Percentiles rank a stretch among this genome's conserved stretches.
These are phyloP conservation scores for Phialophora expanda DNA, from an alignment of 2,329 filamentous ascomycete species.

Conservation along the genomic window DNA sequence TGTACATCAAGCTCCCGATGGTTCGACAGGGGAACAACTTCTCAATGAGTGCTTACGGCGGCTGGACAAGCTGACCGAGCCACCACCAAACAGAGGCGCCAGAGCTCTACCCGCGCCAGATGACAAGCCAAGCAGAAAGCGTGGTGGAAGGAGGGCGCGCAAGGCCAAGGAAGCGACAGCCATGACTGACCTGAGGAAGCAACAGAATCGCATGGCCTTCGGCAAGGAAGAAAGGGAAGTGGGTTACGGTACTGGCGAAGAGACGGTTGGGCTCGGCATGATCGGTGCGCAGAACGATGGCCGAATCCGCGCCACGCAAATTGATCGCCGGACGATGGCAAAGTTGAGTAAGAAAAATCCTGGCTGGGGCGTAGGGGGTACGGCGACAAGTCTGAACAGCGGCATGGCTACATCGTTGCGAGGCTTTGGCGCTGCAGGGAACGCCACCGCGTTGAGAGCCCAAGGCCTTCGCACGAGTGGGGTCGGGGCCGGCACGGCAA, in stretches of 20 bases:
- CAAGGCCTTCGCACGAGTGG: constrained; percentile 81
- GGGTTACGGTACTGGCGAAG: constrained; percentile 84
- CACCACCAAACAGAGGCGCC: constrained; percentile 84
- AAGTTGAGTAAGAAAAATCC: constrained; percentile 95
- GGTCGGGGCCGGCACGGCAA: constrained; percentile 81
- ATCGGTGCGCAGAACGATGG: constrained; percentile 87
- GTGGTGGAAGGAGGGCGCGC: constrained; percentile 83
- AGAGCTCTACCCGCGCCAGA: constrained; percentile 89
- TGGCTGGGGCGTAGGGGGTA: constrained; percentile 74
- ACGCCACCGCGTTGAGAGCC: constrained; percentile 71
- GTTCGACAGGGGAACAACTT: constrained; percentile 80
- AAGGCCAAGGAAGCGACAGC: constrained; percentile 97
- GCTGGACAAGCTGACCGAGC: constrained; percentile 89
- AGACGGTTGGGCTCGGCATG: constrained; percentile 90
- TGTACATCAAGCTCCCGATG: constrained; percentile 79
- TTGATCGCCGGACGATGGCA: constrained; percentile 90
- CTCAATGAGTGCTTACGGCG: constrained; percentile 82
- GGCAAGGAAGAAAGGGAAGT: constrained; percentile 94
- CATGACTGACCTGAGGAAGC: constrained; percentile 95
- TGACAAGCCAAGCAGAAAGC: constrained; percentile 91
- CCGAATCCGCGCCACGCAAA: constrained; percentile 83
- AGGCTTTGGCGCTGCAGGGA: constrained; percentile 66
- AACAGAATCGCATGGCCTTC: constrained; percentile 94
- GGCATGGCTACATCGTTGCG: constrained; percentile 77
- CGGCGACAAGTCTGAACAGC: constrained; percentile 61